These are phyloP conservation scores for Tuber borchii DNA, from an alignment of 495 filamentous ascomycete species.

Conservation along the genomic window DNA sequence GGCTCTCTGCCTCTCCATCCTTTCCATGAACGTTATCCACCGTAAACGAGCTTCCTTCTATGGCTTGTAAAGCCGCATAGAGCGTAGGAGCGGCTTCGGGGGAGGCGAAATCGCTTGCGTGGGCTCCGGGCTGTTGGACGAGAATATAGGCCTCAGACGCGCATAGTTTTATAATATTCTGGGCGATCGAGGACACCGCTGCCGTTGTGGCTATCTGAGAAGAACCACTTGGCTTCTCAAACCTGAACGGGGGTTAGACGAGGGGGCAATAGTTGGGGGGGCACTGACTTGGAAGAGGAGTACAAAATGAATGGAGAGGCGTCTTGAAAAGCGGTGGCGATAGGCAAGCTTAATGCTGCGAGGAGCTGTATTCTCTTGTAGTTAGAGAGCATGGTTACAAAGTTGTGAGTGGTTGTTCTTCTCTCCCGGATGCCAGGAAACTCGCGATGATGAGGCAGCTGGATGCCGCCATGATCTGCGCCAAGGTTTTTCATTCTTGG, in stretches of 20 bases:
- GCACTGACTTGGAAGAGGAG: conserved; percentile 67
- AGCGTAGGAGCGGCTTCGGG: conserved; percentile 57
- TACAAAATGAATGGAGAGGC: conserved; percentile 82
- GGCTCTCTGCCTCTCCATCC: conserved; percentile 45
- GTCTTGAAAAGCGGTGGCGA: conserved; percentile 61
- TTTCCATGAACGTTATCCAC: conserved; percentile 37
- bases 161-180: conserved; percentile 56
- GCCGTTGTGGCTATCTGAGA: conserved; percentile 44
- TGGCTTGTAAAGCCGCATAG: conserved; percentile 25
- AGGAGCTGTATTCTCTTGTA: conserved; percentile 14
- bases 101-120: conserved; percentile 57
- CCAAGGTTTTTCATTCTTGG: conserved; percentile 16
- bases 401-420: conserved; percentile 9
- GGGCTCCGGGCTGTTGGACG: conserved; percentile 69
- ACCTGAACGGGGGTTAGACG: conserved; percentile 38
- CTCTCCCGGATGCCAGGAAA: conserved; percentile 2
- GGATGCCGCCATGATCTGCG: conserved; percentile 23
- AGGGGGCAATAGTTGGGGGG: conserved; percentile 26
- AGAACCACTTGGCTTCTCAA: conserved; percentile 36
- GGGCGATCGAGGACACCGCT: conserved; percentile 44
- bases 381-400: conserved; percentile 21
- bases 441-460: conserved; percentile 21
- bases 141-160: conserved; percentile 73
- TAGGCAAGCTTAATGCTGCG: conserved; percentile 19
- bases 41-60: conserved; percentile 28